Base-by-base conservation (phyloP, 345 rosid species). In the Salix brachista region DNA sequence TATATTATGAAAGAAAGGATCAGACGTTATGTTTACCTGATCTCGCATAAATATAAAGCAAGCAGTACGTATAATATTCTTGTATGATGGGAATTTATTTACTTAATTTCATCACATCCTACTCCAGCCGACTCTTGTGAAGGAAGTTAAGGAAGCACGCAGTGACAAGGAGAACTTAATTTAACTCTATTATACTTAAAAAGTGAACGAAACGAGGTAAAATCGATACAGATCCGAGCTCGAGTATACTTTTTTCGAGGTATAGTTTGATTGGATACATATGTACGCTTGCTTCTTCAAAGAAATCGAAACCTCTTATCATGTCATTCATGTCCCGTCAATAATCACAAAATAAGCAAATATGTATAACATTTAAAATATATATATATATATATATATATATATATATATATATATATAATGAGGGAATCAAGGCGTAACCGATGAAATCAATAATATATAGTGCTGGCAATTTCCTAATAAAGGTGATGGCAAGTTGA, bases 401-500 rank as follows among this genome's bases (percentile, higher is more conserved):
- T 26, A 26, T 26, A 26, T 26, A 26, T 26, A 26, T 39, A 37
- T 39, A 6, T 39, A 39, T 16, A 17, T 16, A 17, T 50, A 50
- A 52, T 52, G 58, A 42, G 58, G 54, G 13, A 62, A 71, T 52
- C 19, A 25, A 62, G 14, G 74, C 37, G 37, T 41, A 71, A 16
- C 44, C 32, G 5, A 10, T 61, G 52, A 25, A 60, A 67, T 32
- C 41, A 52, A 28, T 46, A 67, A 23, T 4, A 21, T 36, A 36
- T 36, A 5, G 37, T 36, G 7, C 13, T 8, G 23, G 5, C 26
- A 28, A 21, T 19, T 52, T 21, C 21, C 56, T 66, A 41, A 3
- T 36, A 71, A 77, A 71, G 79, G 48, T 74, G 21, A 54, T 71
- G 44, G 34, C 42, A 26, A 36, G 17, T 13, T 58, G 72, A 21